A percentile compares a stretch with the other conserved stretches of the same genome.
phyloP scores from a whole-genome alignment of 2,329 filamentous ascomycete genomes.

The Ophiostoma ips region DNA sequence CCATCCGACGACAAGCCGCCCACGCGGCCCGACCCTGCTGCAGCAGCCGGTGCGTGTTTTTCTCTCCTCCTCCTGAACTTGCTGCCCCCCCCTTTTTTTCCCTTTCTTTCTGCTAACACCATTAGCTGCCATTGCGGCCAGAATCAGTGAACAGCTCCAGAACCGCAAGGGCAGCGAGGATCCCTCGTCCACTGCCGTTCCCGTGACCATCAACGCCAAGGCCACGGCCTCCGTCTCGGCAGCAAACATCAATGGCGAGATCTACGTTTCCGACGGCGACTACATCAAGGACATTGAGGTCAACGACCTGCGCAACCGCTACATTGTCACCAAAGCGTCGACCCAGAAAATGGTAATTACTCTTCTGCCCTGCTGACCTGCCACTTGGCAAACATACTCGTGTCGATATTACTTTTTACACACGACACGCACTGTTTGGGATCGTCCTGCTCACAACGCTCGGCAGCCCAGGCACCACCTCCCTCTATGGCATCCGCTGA shows the following conservation, averaged over 20 bases:
- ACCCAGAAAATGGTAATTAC: constrained; percentile 99
- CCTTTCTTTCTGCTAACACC: not conserved
- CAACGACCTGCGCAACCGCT: constrained; percentile 93
- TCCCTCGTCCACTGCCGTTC: constrained; percentile 52
- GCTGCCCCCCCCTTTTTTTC: no score
- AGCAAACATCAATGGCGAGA: constrained; percentile 62
- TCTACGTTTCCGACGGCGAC: constrained; percentile 92
- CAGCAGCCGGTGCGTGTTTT: constrained; percentile 53
- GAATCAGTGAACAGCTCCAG: constrained; percentile 71
- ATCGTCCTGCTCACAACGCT: constrained; percentile 55
- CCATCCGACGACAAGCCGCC: constrained; percentile 24
- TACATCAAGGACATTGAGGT: constrained; percentile 99
- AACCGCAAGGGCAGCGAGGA: constrained; percentile 82
- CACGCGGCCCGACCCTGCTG: constrained; percentile 50
- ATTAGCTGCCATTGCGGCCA: constrained; percentile 72
- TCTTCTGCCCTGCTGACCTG: constrained; percentile 22
- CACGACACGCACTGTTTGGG: not conserved
- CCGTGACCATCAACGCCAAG: constrained; percentile 30
- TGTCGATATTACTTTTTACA: not conserved
- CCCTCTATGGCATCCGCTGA: constrained; percentile 90
- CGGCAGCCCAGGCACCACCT: constrained; percentile 43
- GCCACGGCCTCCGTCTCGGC: constrained; percentile 25
- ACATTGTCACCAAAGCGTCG: constrained; percentile 90
- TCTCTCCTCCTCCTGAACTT: not conserved
- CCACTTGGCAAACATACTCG: not conserved